These are phyloP conservation scores for Globisporangium emineosum DNA, from an alignment of 352 stramenopile genomes.

Conservation along the genomic window DNA sequence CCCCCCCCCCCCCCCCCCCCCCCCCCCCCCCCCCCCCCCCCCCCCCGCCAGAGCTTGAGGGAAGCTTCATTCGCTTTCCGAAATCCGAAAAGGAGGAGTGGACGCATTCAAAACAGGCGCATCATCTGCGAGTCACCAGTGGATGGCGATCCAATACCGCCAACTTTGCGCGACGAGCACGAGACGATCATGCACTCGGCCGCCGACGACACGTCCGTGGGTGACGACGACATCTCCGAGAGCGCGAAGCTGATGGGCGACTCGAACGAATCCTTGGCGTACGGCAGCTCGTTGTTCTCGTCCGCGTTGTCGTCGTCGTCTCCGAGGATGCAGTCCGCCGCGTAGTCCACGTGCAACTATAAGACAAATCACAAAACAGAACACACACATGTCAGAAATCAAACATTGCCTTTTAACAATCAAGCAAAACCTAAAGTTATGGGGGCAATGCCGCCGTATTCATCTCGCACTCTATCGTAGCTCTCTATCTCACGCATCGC, in stretches of 20 bases:
- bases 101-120: slow-evolving; percentile 1
- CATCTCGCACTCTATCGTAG: slow-evolving; percentile 5
- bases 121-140: slow-evolving; percentile 5
- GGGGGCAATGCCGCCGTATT: background rate
- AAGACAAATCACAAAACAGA: background rate
- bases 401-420: slow-evolving; percentile 4
- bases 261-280: slow-evolving; percentile 59
- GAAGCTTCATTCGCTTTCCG: slow-evolving; percentile 4
- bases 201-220: slow-evolving; percentile 50
- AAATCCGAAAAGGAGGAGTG: background rate
- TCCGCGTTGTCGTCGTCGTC: slow-evolving; percentile 54
- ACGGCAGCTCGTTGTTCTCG: slow-evolving; percentile 59
- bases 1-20: too few species aligned
- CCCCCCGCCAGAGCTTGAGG: background rate
- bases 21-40: too few species aligned
- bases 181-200: slow-evolving; percentile 50
- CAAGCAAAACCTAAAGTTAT: slow-evolving; percentile 1
- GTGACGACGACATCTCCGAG: slow-evolving; percentile 65
- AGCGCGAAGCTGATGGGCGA: slow-evolving; percentile 43
- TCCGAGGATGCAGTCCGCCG: slow-evolving; percentile 64
- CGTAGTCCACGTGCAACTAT: slow-evolving; percentile 48
- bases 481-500: slow-evolving; percentile 6
- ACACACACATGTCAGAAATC: slow-evolving; percentile 13
- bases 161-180: slow-evolving; percentile 14
- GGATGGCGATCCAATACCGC: background rate